phyloP scores from a whole-genome alignment of 1,139 yeast genomes.

The Scheffersomyces quercinus region DNA sequence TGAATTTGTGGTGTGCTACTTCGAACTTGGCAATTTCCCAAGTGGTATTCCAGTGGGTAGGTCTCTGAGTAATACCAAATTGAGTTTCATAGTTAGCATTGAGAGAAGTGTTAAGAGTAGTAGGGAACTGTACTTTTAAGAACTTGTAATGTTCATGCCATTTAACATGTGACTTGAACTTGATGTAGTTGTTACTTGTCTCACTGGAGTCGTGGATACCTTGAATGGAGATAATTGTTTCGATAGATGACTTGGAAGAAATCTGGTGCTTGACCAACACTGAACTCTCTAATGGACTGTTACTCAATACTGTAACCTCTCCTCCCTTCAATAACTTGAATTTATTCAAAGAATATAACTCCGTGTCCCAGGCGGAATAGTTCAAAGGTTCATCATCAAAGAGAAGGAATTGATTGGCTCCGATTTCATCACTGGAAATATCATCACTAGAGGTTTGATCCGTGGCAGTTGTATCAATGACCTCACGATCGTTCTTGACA shows the following conservation, averaged over 20 bases:
- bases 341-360: constrained; percentile 76
- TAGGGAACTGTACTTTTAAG: constrained; percentile 93
- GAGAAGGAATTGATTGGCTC: constrained; percentile 77
- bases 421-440: constrained; percentile 24
- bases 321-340: constrained; percentile 48
- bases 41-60: constrained; percentile 90
- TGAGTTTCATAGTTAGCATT: constrained; percentile 88
- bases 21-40: constrained; percentile 98
- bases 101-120: constrained; percentile 68
- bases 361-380: constrained; percentile 98
- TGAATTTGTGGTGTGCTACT: constrained; percentile 91
- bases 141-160: constrained; percentile 92
- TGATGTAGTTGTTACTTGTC: constrained; percentile 39
- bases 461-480: constrained; percentile 56
- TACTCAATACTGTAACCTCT: constrained; percentile 50
- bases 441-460: constrained; percentile 44
- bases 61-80: constrained; percentile 85
- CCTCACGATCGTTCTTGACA: constrained; percentile 59
- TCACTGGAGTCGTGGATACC: constrained; percentile 41
- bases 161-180: constrained; percentile 66
- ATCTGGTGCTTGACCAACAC: constrained; percentile 61
- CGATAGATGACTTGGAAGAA: constrained; percentile 57
- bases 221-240: constrained; percentile 69
- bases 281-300: constrained; percentile 62
- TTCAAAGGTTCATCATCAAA: constrained; percentile 88